Evolutionary conservation across 2,329 filamentous ascomycete genomes (phyloP), one percentile per base, ranked within the genome.

Genomic region (Magnaporthiopsis poae): DNA sequence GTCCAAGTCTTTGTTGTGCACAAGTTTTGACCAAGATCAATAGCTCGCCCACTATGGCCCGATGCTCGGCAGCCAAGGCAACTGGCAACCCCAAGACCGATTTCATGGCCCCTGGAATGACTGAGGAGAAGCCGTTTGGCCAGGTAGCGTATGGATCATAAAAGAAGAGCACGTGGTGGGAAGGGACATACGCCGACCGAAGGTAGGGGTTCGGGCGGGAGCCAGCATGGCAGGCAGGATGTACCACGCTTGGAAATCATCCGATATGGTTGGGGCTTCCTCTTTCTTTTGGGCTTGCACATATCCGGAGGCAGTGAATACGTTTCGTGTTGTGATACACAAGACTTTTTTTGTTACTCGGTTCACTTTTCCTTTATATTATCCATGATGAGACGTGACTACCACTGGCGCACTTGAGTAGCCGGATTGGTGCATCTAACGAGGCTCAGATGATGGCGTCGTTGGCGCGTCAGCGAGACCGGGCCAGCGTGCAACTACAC

Each of bases 11-110:
- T 21, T 46, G 35, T 7, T 13, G 35, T 65, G n/a, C 63, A 66
- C 5, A 21, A 61, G 33, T 66, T 39, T 46, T 64, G 66, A 68
- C 25, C 27, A 31, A 18, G 12, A 29, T 29, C 11, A 11, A 63
- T 69, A 96, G 93, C 82, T 97, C 93, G 69, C 93, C 95, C 65
- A 99, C 95, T 67, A 99, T 99, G 95, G 95, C 95, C 68, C 90
- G 95, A 76, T 97, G 92, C 84, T 96, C 92, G 64, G 94, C 91
- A 65, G 90, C 93, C 71, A 98, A 97, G 85, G 90, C 89, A 67
- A 88, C 87, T 12, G 88, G 88, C 68, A 90, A 92, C 79, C 86
- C 89, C 67, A 83, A 90, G 77, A 92, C 87, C 66, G 91, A 92
- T 79, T 86, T 91, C 71, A 89, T 92, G 88, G 89, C 89, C 66